These are phyloP conservation scores for Paracorniculantispora psalliotae DNA, from an alignment of 2,329 filamentous ascomycete genomes.

Conservation along the genomic window DNA sequence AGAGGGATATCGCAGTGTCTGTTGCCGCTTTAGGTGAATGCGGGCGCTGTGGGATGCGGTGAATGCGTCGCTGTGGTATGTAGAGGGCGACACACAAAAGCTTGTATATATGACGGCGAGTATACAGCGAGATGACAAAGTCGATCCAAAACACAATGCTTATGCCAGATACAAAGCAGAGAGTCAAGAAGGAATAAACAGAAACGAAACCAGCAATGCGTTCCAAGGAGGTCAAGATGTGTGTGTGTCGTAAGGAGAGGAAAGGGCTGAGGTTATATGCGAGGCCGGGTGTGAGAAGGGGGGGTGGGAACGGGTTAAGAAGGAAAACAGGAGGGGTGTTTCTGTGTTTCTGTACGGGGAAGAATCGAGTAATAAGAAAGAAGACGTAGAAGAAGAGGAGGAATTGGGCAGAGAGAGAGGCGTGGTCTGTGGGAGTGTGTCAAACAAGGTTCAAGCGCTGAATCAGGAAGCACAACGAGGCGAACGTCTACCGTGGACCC, in stretches of 20 bases:
- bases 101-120: no score
- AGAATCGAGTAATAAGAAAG: neutral
- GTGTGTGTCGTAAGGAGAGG: neutral
- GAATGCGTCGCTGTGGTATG: no score
- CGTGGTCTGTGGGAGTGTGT: neutral
- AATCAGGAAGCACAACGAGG: conserved; percentile 6
- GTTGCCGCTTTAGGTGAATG: neutral
- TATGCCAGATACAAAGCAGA: no score
- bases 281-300: no score
- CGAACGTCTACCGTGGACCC: conserved; percentile 10
- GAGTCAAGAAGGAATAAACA: no score
- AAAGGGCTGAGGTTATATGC: neutral
- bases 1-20: no score
- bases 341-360: neutral
- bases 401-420: neutral
- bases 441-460: conserved; percentile 13
- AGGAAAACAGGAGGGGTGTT: neutral
- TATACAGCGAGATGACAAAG: no score
- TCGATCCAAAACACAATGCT: no score
- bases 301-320: conserved; percentile 7
- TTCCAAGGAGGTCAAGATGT: neutral
- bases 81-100: no score
- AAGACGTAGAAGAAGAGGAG: neutral
- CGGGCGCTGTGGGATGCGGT: no score
- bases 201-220: no score